Evolutionary conservation across 2,329 filamentous ascomycete species (phyloP), one percentile per base, ranked within the genome.

Genomic region (Colletotrichum sp.): DNA sequence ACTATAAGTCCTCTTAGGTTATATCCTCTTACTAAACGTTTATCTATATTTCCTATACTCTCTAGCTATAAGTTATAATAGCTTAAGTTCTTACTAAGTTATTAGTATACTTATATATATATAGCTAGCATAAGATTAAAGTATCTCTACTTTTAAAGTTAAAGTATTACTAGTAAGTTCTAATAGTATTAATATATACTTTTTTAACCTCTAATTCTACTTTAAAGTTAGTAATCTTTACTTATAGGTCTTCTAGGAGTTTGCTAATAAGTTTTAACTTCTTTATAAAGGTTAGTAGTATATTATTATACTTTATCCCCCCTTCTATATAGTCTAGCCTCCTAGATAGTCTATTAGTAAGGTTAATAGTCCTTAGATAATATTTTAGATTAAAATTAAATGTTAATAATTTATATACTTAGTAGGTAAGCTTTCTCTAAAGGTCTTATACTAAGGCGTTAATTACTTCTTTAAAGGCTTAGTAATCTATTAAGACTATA

Each of bases 11-110:
- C 1, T 59, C 8, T 30, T 59, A 59, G 1, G 6, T n/a, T 59
- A 59, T 30, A 30, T 30, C 25, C 1, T 3, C 1, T 59, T 22
- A 36, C 1, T 63, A 36, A 16, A 3, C 0, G 2, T 8, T 57
- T 2, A 1, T 2, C 1, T 57, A 27, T 27, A 27, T 27, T 27
- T 25, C 1, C 2, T 25, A 57, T 27, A 11, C 8, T 1, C 4
- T 44, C 5, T 44, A n/a, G 39, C 4, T 27, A 57, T 57, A 57
- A 57, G 4, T 27, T 27, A 57, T 16, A 16, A 57, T n/a, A n/a
- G 8, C 8, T 44, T 44, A 44, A 6, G 8, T n/a, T n/a, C 0
- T n/a, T 57, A 27, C 2, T 25, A 57, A 13, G 1, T 57, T 57
- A 16, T 3, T 57, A 57, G 5, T 25, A 27, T 57, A 57, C 12